Evolutionary conservation across 2,329 filamentous ascomycete genomes (phyloP).

Genomic region (Penicillium corylophilum): DNA sequence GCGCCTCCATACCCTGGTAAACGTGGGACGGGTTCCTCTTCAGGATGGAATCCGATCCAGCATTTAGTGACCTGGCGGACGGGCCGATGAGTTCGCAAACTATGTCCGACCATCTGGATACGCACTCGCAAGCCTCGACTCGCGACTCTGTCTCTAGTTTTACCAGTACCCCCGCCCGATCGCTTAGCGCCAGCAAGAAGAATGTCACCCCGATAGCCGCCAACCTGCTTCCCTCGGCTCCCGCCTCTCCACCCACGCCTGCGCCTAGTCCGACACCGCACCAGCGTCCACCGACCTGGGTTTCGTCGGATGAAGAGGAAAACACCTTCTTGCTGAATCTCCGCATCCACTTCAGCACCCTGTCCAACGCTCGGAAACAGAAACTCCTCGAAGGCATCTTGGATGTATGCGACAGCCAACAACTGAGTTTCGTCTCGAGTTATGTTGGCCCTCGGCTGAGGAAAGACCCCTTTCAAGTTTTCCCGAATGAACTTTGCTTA

Average conservation of each 20-base stretch:
- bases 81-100: constrained; percentile 16
- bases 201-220: constrained; percentile 55
- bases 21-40: constrained; percentile 1
- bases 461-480: constrained; percentile 89
- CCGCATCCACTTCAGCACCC: constrained; percentile 74
- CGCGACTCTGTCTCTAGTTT: constrained; percentile 20
- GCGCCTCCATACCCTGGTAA: neutral
- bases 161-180: constrained; percentile 18
- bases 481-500: constrained; percentile 91
- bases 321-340: constrained; percentile 79
- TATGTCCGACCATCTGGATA: constrained; percentile 19
- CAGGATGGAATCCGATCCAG: constrained; percentile 22
- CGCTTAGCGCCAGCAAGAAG: constrained; percentile 30
- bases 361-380: constrained; percentile 73
- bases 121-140: constrained; percentile 36
- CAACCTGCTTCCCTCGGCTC: constrained; percentile 63
- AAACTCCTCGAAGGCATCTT: constrained; percentile 82
- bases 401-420: constrained; percentile 91
- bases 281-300: constrained; percentile 56
- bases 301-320: constrained; percentile 61
- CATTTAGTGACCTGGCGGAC: constrained; percentile 20
- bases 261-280: constrained; percentile 65
- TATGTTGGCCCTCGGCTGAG: constrained; percentile 93
- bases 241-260: constrained; percentile 66
- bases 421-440: constrained; percentile 92